Evolutionary conservation across 2,329 filamentous ascomycete species (phyloP).

Genomic region (Colletotrichum horii): DNA sequence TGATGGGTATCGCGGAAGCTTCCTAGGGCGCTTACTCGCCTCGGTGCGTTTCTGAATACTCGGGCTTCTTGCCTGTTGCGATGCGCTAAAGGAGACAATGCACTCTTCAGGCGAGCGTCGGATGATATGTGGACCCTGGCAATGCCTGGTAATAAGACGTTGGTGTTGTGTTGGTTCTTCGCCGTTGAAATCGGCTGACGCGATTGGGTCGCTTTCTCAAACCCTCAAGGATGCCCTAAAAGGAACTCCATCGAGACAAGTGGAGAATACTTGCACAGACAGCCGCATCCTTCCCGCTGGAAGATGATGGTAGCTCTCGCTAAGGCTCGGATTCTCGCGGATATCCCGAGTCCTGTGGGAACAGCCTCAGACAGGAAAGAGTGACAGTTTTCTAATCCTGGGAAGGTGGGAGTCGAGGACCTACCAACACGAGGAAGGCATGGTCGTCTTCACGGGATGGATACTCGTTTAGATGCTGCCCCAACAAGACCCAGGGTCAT

Average conservation of each 20-base stretch:
- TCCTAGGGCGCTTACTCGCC: not conserved
- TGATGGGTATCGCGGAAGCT: not conserved
- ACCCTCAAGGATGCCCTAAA: not conserved
- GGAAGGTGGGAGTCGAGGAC: not conserved
- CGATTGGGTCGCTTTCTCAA: not conserved
- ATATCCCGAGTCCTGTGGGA: not conserved
- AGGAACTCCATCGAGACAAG: not conserved
- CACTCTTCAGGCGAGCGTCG: not conserved
- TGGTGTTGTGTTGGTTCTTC: not conserved
- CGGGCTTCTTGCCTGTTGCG: not conserved
- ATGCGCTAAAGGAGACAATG: not conserved
- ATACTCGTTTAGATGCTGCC: not conserved
- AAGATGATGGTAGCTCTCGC: not conserved
- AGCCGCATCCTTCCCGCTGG: not conserved
- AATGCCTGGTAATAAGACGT: not conserved
- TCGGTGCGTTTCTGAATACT: not conserved
- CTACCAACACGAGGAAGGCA: not conserved
- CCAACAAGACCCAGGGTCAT: not conserved
- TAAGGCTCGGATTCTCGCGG: not conserved
- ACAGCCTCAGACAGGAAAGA: not conserved
- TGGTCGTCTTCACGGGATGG: not conserved
- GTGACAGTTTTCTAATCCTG: not conserved
- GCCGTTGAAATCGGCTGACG: not conserved
- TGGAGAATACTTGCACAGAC: not conserved
- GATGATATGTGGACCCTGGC: not conserved